Evolutionary conservation across 139 green algal species (phyloP), one percentile per base, ranked within the genome.

Genomic region (Volvox africanus): DNA sequence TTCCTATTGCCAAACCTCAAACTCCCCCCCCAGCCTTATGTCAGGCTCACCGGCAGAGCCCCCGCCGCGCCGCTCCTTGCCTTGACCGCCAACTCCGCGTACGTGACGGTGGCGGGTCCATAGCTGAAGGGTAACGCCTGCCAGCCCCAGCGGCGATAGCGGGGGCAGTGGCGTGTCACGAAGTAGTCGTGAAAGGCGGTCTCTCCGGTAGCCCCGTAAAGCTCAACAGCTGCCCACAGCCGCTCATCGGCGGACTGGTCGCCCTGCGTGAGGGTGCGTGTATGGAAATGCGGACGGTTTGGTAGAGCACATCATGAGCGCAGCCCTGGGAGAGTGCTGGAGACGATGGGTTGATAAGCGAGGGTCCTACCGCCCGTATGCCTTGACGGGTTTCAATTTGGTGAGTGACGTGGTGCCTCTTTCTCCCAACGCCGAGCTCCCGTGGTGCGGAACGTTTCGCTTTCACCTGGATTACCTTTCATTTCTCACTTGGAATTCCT

Each of bases 181-280:
- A 91, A 87, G 88, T 78, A 91, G 22, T 35, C 20, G 67, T 91
- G 88, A 37, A 62, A 91, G 28, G 32, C n/a, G 9, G 65, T 21
- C 36, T 91, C 77, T 14, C 88, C 88, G 14, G 88, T 91, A 5
- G 88, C 88, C n/a, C 75, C 88, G 81, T 87, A 91, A 61, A 91
- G 77, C 88, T 91, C 88, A 16, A 84, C 62, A 0, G 88, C 88
- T 19, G 88, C 88, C 88, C 88, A 91, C 24, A 91, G 0, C 3
- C 88, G 77, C 77, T 91, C 88, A 62, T 91, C 88, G 14, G 71
- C 26, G 2, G 88, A 91, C 61, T 91, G 69, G 44, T 91, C 88
- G 44, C 62, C 62, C 88, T 91, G 83, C 16, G 44, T 55, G 44
- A 55, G 44, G n/a, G 44, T 55, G 44, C 44, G 44, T 55, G 44